Base-by-base conservation (phyloP, 2,329 filamentous ascomycete genomes). In the Daldinia eschscholtzii region DNA sequence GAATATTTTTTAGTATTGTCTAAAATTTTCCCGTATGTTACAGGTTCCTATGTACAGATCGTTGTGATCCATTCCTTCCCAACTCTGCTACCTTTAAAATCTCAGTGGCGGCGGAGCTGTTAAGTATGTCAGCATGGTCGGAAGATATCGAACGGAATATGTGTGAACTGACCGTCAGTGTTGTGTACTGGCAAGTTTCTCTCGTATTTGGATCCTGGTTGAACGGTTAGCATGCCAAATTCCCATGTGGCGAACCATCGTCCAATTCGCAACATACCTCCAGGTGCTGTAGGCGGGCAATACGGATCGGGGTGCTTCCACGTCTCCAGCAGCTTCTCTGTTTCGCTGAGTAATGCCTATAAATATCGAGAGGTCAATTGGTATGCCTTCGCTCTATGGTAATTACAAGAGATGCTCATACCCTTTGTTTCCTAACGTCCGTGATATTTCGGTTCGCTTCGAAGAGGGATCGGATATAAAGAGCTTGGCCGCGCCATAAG, bases 251-350 rank as follows among this genome's bases (percentile, higher is more conserved):
- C 26, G 28, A n/a, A 15, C 13, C 33, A 56, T 52, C 57, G 53
- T 33, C 23, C 33, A 35, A n/a, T 15, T 20, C 6, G 15, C 46
- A 18, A 10, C 87, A 72, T 84, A 96, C 95, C 96, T 87, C 96
- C 96, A 10, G 96, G 96, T 42, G 96, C 95, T 46, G 93, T 97
- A 13, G 96, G 96, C 72, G 91, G 89, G 74, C 88, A 86, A 80
- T 97, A 98, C 35, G 96, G 94, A 80, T 99, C 96, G 3, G 96
- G 96, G 79, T 99, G 96, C 84, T 98, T 98, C 95, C 95, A 99
- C 81, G 91, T 92, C 77, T 96, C 89, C 70, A 99, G 84, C 66
- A 98, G 80, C 74, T 91, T 91, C 81, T 98, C 94, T 4, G 96
- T 95, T 83, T 98, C 94, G 70, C 90, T 88, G 73, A 98, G 87